phyloP scores from a whole-genome alignment of 495 filamentous ascomycete genomes.

The Pyrenula massariospora region DNA sequence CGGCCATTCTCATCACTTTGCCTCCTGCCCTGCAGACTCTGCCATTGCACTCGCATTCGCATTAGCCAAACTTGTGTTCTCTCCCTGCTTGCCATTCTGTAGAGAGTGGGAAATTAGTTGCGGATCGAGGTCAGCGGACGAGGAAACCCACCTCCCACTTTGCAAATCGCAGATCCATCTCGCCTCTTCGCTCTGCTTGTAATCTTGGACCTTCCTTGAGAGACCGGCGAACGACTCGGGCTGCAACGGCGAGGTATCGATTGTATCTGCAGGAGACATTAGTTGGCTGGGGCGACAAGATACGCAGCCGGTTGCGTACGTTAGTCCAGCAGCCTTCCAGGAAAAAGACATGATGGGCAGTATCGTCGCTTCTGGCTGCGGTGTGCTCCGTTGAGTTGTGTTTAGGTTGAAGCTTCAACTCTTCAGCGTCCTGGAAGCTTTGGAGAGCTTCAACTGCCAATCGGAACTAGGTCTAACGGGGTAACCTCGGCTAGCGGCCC shows the following conservation, averaged over 20 bases:
- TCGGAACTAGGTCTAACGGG: too few species aligned
- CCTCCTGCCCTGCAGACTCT: slow-evolving; percentile 22
- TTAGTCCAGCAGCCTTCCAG: slow-evolving; percentile 96
- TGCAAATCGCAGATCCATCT: slow-evolving; percentile 81
- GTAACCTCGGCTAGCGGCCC: too few species aligned
- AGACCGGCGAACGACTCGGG: slow-evolving; percentile 59
- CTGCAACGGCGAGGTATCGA: slow-evolving; percentile 44
- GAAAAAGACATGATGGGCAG: slow-evolving; percentile 68
- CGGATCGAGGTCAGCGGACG: background rate
- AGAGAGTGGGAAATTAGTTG: slow-evolving; percentile 1
- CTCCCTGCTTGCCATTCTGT: slow-evolving; percentile 95
- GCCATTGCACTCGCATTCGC: slow-evolving; percentile 57
- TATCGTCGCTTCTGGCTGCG: too few species aligned
- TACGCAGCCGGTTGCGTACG: slow-evolving; percentile 44
- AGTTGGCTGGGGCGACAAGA: slow-evolving; percentile 16
- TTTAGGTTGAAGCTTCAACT: too few species aligned
- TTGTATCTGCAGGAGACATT: slow-evolving; percentile 30
- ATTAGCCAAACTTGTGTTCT: slow-evolving; percentile 58
- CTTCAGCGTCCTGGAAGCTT: too few species aligned
- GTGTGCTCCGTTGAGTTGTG: too few species aligned
- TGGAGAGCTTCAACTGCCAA: too few species aligned
- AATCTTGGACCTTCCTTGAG: slow-evolving; percentile 89
- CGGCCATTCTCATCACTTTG: background rate
- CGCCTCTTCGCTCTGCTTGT: slow-evolving; percentile 75
- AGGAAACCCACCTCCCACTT: slow-evolving; percentile 85